Percentiles rank a stretch among this genome's conserved stretches.
Conservation (phyloP, 1,284 basidiomycete species). For the Cryptococcus wingfieldii region DNA sequence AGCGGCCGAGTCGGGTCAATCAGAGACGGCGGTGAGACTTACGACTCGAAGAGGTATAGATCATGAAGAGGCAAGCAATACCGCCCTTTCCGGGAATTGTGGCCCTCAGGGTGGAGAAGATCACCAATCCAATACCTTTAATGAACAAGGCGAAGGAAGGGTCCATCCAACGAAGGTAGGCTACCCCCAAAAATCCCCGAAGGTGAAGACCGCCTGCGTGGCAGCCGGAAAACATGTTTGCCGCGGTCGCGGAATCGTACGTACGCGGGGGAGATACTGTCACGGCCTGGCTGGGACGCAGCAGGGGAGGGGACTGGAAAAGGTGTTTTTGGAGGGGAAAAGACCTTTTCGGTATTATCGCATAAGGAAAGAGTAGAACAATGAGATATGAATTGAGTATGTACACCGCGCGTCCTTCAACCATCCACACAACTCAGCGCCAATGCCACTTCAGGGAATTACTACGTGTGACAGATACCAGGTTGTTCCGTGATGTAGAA, state of each 20-base stretch:
- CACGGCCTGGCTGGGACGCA: no score
- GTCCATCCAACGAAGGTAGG: slow-evolving; percentile 31
- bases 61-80: slow-evolving; percentile 32
- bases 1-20: not conserved
- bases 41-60: slow-evolving; percentile 38
- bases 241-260: slow-evolving; percentile 18
- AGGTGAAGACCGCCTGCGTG: slow-evolving; percentile 39
- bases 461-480: no score
- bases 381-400: no score
- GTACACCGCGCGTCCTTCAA: no score
- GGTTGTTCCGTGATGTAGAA: slow-evolving; percentile 31
- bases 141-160: slow-evolving; percentile 32
- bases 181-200: slow-evolving; percentile 35
- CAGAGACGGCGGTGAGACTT: not conserved
- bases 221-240: slow-evolving; percentile 34
- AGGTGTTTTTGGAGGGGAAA: no score
- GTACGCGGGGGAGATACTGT: slow-evolving; percentile 12
- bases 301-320: no score
- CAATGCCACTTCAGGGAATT: no score
- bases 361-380: no score
- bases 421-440: no score
- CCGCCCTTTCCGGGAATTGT: slow-evolving; percentile 26
- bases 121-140: slow-evolving; percentile 22
- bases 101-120: slow-evolving; percentile 32
- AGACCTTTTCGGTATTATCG: no score